Percentiles rank a stretch among this genome's conserved stretches.
These are phyloP conservation scores for Mortierella sp. DNA, from an alignment of 371 early-diverging fungal species.

Conservation along the genomic window DNA sequence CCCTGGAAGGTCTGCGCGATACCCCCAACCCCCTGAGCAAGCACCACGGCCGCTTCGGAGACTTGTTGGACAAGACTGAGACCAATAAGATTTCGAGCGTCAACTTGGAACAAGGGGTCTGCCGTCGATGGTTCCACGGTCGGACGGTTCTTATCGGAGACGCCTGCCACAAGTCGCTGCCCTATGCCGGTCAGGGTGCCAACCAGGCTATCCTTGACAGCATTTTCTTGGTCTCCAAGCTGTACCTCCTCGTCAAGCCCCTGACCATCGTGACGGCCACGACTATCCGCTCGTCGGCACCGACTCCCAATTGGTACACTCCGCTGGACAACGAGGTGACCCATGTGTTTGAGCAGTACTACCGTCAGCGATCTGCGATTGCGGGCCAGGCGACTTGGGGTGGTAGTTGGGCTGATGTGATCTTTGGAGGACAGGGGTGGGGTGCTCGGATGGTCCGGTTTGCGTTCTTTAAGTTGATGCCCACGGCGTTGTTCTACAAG, in stretches of 20 bases:
- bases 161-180: slow-evolving; percentile 24
- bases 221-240: slow-evolving; percentile 6
- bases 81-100: slow-evolving; percentile 12
- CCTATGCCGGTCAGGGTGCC: slow-evolving; percentile 34
- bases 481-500: neutral
- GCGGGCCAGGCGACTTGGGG: slow-evolving; percentile 1
- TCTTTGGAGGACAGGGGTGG: slow-evolving; percentile 7
- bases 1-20: neutral
- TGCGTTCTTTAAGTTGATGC: neutral
- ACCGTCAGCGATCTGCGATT: neutral
- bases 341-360: neutral
- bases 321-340: neutral
- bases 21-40: slow-evolving; percentile 16
- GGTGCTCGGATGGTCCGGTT: neutral
- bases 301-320: neutral
- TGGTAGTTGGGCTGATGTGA: neutral
- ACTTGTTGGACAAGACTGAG: slow-evolving; percentile 15
- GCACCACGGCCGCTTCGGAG: slow-evolving; percentile 7
- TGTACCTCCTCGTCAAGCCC: neutral
- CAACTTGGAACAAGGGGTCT: slow-evolving; percentile 19
- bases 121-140: slow-evolving; percentile 12
- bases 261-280: too few species aligned
- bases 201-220: slow-evolving; percentile 31
- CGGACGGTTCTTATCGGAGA: slow-evolving; percentile 22
- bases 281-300: neutral